Base-by-base conservation (phyloP, 108 stramenopile genomes). In the Seminavis robusta region DNA sequence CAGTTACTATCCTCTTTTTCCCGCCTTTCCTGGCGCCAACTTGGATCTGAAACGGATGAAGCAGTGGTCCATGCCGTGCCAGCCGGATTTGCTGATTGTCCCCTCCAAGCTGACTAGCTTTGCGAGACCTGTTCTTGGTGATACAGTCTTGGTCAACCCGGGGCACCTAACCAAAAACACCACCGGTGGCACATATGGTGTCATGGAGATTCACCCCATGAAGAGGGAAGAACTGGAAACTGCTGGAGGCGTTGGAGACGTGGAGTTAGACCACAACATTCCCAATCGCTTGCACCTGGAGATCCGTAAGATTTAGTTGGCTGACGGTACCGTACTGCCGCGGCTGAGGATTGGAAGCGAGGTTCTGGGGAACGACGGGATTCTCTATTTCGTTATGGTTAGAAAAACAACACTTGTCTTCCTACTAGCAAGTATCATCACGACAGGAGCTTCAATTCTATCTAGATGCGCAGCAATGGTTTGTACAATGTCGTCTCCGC, bases 1-100 rank as follows among this genome's bases (percentile, higher is more conserved):
- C 56, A 95, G 90, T 41, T 97, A 92, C 61, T 96, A 95, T 65
- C 96, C 98, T 7, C 71, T 97, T 15, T 98, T 96, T 70, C 95
- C 95, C 9, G 59, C 76, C n/a, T 30, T 65, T 21, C 52, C 70
- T 10, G 71, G 69, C 23, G 70, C 67, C 32, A 88, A 90, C 59
- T 70, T 97, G 51, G 96, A 98, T 69, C 51, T 94, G 42, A 66
- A 83, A 23, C 73, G 84, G 13, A 63, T 83, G 39, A 61, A 79
- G n/a, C 42, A 79, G 25, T 94, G 84, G 73, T 47, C 56, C 31
- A 85, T 98, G 78, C 83, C 87, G 0, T 66, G 81, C 27, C 73
- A 73, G 31, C 98, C 98, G 6, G 98, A 98, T 74, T 49, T 98
- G 46, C 58, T 97, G 48, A 69, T 98, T 43, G 60, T 94, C 3